A percentile compares a stretch with the other conserved stretches of the same genome.
These are phyloP conservation scores for Annulohypoxylon moriforme DNA, from an alignment of 495 filamentous ascomycete genomes.

Conservation along the genomic window DNA sequence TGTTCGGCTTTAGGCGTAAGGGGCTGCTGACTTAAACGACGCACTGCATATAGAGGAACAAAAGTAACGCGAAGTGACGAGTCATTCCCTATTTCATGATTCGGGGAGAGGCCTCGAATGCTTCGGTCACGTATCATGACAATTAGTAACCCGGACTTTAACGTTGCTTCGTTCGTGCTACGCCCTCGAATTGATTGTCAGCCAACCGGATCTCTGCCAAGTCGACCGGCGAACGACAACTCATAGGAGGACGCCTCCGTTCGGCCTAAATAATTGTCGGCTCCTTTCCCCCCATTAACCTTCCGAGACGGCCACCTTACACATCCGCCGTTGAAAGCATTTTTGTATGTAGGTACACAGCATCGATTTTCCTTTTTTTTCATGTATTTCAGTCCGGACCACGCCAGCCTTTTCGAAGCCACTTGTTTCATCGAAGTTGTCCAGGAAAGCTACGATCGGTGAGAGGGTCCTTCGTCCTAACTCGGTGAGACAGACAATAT, in stretches of 20 bases:
- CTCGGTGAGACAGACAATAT: neutral
- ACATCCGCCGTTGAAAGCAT: neutral
- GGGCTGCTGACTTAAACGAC: neutral
- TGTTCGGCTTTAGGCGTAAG: neutral
- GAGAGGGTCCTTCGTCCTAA: neutral
- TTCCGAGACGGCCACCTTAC: neutral
- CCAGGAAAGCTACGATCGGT: neutral
- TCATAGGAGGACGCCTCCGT: neutral
- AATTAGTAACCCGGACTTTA: neutral
- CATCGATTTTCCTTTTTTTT: slow-evolving; percentile 5
- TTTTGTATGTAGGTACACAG: neutral
- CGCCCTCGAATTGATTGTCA: neutral
- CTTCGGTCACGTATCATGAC: neutral
- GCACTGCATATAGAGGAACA: slow-evolving; percentile 8
- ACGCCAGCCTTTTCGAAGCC: slow-evolving; percentile 5
- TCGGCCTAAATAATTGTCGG: neutral
- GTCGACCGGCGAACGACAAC: neutral
- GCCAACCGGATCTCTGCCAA: slow-evolving; percentile 17
- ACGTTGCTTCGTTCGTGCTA: neutral
- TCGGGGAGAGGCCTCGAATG: neutral
- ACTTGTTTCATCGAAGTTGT: neutral
- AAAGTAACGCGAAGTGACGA: slow-evolving; percentile 9
- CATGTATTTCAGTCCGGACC: neutral
- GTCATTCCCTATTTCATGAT: slow-evolving; percentile 14
- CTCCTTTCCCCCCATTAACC: neutral